Evolutionary conservation across 352 stramenopile genomes (phyloP), one percentile per base, ranked within the genome.

Genomic region (Globisporangium carolinianum): DNA sequence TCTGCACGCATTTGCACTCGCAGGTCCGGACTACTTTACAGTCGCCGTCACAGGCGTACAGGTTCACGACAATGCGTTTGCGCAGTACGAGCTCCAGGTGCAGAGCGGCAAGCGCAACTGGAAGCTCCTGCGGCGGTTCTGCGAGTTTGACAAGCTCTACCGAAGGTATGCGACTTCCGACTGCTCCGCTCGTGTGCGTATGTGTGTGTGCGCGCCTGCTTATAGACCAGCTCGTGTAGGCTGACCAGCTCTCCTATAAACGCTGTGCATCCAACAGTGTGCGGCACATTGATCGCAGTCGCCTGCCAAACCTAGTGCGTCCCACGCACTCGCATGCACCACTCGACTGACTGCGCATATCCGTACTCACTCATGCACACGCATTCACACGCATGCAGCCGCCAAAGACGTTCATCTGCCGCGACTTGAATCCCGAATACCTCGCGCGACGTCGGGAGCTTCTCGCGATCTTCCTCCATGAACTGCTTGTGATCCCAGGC

Each of bases 11-110:
- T 2, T 8, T 47, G 24, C 57, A 35, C 6, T 35, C 45, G 24
- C 45, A 90, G 80, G 80, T 4, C 67, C 75, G 0, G 78, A 91
- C 61, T 91, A 89, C 66, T 91, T 89, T 59, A 91, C 81, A 0
- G 76, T 84, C 51, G 67, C 73, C 15, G 79, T 87, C 46, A 71
- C 86, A 54, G 69, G 69, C 36, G 69, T 75, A 46, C 47, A 72
- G 8, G 62, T 91, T 10, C 75, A 84, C 59, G 69, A 77, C 7
- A 48, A 72, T 51, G 47, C 67, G 50, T 84, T 78, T 61, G 81
- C 81, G 17, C 62, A 79, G 53, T 91, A 86, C 63, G 78, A 89
- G 58, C 62, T 91, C 10, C 65, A 87, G 55, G 67, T 91, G 45
- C 78, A 89, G 58, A 91, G 76, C 37, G 78, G 81, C 47, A 77